Conservation (phyloP, 1,284 basidiomycete genomes). For the Moesziomyces parantarcticus region DNA sequence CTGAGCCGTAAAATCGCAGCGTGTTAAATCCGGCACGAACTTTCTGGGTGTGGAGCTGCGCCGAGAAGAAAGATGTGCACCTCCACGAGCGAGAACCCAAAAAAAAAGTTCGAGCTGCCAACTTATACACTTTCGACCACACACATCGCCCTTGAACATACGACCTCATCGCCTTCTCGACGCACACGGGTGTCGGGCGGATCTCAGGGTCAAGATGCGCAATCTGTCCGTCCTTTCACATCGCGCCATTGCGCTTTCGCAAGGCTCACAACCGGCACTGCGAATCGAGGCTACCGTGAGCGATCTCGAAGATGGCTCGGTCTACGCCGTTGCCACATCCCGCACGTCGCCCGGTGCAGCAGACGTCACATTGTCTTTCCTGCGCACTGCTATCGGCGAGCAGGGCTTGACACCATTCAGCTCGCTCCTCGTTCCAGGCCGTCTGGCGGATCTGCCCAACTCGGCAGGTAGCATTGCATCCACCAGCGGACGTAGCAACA, state of each 20-base stretch:
- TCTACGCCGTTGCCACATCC: conserved; percentile 44
- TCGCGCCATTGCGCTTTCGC: conserved; percentile 29
- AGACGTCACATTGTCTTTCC: conserved; percentile 34
- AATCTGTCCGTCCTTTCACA: conserved; percentile 42
- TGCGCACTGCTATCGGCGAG: conserved; percentile 1
- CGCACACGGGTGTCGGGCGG: not conserved
- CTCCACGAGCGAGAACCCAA: not conserved
- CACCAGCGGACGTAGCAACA: conserved; percentile 9
- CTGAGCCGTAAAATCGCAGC: too few relatives aligned
- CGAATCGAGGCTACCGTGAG: conserved; percentile 35
- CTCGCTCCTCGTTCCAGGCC: conserved; percentile 33
- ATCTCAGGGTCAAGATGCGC: conserved; percentile 20
- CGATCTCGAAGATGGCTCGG: conserved; percentile 35
- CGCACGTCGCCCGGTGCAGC: conserved; percentile 23
- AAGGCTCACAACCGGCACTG: not conserved
- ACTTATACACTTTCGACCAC: not conserved
- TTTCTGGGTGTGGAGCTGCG: not conserved
- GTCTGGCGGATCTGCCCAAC: conserved; percentile 15
- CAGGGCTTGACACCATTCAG: conserved; percentile 14
- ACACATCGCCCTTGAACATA: not conserved
- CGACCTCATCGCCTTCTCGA: not conserved
- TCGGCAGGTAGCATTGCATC: conserved; percentile 27
- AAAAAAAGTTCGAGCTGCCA: not conserved
- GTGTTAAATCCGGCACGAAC: not conserved
- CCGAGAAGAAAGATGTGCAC: not conserved